Base-by-base conservation (phyloP, 805 yeast species). In the Cyberlindnera euphorbiiphila region DNA sequence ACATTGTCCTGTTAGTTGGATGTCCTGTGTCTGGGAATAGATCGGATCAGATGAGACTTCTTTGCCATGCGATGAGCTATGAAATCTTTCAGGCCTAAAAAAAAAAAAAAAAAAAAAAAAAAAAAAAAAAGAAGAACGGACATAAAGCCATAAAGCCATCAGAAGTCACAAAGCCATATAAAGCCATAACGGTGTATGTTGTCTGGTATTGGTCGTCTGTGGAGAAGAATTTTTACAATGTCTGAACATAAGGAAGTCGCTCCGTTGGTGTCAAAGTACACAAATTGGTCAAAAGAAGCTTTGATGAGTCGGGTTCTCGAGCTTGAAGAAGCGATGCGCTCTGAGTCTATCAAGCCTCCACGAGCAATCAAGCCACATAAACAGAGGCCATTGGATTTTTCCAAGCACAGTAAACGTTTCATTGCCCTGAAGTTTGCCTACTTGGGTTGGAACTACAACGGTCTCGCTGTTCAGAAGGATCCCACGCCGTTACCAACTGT, bases 381-480 rank as follows among this genome's bases (percentile, higher is more conserved):
- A 26, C 49, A 45, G 50, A 58, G 74, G 65, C 57, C 50, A 16
- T 77, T 88, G 56, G 91, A 85, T 50, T 84, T 83, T 48, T 63
- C 76, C 12, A 79, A 76, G 44, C 75, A 74, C 51, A 47, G 66
- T 9, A 76, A 77, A 2, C 66, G 98, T 39, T 76, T 75, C 43
- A 72, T 93, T 11, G 98, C 95, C 0, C 54, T 93, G 21, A 67
- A 75, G 44, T 93, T 93, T 62, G 83, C 96, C 0, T 93, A 93
- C 58, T 54, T 85, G 33, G 98, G 98, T 1, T 91, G 97, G 97
- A 75, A 83, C 53, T 93, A 93, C 60, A 87, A 82, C 55, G 98
- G 98, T 0, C 66, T 93, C 17, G 96, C 95, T 0, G 65, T 75
- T 32, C 98, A 93, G 60, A 72, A 71, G 42, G 88, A 79, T 20